Percentiles rank a stretch among this genome's conserved stretches.
Evolutionary conservation across 2,329 filamentous ascomycete species (phyloP).

Genomic region (Penicillium sp.): DNA sequence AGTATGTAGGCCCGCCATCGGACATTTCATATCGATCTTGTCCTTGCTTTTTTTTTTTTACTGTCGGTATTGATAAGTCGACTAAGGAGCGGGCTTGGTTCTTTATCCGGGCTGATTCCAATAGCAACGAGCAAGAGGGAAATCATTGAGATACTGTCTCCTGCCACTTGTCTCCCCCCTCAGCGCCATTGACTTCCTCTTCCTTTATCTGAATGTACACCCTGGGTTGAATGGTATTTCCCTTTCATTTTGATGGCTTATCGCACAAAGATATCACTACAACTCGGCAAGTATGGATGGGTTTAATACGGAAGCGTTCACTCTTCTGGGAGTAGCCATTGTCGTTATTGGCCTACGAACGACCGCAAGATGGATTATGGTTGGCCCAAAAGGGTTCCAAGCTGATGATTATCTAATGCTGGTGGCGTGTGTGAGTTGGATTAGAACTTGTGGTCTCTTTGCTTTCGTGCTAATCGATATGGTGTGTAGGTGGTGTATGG

Average conservation of each 20-base stretch:
- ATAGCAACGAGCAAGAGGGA: slow-evolving; percentile 14
- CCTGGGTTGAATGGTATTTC: not conserved
- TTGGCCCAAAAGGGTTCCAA: slow-evolving; percentile 45
- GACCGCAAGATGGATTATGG: slow-evolving; percentile 41
- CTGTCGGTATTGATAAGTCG: slow-evolving; percentile 15
- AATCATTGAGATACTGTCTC: slow-evolving; percentile 3
- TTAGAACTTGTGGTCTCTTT: not conserved
- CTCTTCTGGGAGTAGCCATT: slow-evolving; percentile 45
- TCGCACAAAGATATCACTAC: not conserved
- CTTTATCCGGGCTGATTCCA: slow-evolving; percentile 20
- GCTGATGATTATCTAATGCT: slow-evolving; percentile 54
- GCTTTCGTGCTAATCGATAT: not conserved
- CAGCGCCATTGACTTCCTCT: slow-evolving; percentile 1
- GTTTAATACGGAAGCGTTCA: slow-evolving; percentile 43
- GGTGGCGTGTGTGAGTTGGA: slow-evolving; percentile 42
- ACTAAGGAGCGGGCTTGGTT: slow-evolving; percentile 10
- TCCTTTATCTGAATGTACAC: slow-evolving; percentile 17
- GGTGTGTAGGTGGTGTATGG: slow-evolving; percentile 42
- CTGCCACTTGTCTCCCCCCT: not conserved
- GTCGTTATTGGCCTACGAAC: slow-evolving; percentile 45
- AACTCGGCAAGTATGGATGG: slow-evolving; percentile 12
- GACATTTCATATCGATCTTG: not conserved
- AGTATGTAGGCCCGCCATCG: not conserved
- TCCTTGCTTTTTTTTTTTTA: slow-evolving; percentile 4
- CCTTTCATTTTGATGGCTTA: not conserved